Evolutionary conservation across 352 stramenopile species (phyloP).

Genomic region (Phytopythium litorale): DNA sequence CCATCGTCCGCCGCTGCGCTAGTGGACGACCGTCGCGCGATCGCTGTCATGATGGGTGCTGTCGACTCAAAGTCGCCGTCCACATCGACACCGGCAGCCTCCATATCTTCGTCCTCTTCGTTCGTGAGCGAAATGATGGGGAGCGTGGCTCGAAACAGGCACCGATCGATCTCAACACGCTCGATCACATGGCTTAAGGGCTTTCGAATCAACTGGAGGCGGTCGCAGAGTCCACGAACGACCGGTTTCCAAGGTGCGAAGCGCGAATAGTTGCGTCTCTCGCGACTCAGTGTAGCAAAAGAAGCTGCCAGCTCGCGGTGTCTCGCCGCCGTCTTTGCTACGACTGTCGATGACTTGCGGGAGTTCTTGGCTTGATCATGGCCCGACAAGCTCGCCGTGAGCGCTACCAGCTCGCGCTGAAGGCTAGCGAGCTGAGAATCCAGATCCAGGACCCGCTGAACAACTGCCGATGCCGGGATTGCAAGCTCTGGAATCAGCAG

Average conservation of each 20-base stretch:
- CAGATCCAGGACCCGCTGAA: conserved; percentile 10
- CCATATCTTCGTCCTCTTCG: conserved; percentile 17
- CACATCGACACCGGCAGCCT: conserved; percentile 1
- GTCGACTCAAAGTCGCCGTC: not conserved
- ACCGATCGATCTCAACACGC: conserved; percentile 29
- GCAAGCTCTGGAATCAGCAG: conserved; percentile 26
- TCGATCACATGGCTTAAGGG: conserved; percentile 1
- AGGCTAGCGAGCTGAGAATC: conserved; percentile 6
- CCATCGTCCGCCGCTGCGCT: not conserved
- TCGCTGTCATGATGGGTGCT: not conserved
- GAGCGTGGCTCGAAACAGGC: conserved; percentile 32
- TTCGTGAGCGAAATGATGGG: conserved; percentile 32
- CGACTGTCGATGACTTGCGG: not conserved
- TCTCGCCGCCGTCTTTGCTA: not conserved
- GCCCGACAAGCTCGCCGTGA: not conserved
- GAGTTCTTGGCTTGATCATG: not conserved
- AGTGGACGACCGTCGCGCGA: conserved; percentile 1
- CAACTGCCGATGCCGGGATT: conserved; percentile 13
- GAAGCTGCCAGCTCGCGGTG: not conserved
- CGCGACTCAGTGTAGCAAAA: not conserved
- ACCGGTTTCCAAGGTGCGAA: conserved; percentile 27
- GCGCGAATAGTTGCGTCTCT: conserved; percentile 2
- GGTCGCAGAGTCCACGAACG: conserved; percentile 33
- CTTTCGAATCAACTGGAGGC: conserved; percentile 13
- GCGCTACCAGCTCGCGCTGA: conserved; percentile 1